Evolutionary conservation across 2,329 filamentous ascomycete genomes (phyloP).

Genomic region (Fusarium armeniacum): DNA sequence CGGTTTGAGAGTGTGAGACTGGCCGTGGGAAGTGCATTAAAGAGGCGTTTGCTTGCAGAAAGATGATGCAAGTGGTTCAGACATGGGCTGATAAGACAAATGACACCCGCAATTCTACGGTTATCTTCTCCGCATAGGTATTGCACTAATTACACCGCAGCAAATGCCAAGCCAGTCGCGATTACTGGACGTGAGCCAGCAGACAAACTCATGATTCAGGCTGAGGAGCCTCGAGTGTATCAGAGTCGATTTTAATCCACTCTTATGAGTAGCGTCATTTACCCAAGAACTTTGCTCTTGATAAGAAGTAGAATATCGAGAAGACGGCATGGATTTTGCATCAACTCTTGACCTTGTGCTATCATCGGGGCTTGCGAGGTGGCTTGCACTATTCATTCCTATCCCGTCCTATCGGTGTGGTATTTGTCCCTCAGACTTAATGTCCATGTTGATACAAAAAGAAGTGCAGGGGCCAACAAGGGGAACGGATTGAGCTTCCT

Average conservation of each 20-base stretch:
- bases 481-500: constrained; percentile 1
- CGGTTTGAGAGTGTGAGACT: constrained; percentile 4
- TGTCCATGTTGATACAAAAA: constrained; percentile 16
- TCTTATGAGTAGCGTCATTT: constrained; percentile 21
- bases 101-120: constrained; percentile 9
- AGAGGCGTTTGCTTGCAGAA: constrained; percentile 7
- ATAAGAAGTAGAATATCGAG: not conserved
- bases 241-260: constrained; percentile 15
- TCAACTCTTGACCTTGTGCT: constrained; percentile 13
- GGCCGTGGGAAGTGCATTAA: constrained; percentile 6
- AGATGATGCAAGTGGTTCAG: constrained; percentile 11
- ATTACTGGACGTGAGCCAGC: constrained; percentile 29
- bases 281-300: not conserved
- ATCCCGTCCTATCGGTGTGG: not conserved
- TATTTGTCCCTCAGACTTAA: constrained; percentile 14
- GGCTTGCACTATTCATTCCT: constrained; percentile 21
- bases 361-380: constrained; percentile 29
- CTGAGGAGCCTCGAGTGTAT: constrained; percentile 11
- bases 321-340: not conserved
- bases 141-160: constrained; percentile 14
- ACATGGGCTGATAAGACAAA: constrained; percentile 40
- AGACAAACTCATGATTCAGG: constrained; percentile 26
- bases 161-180: constrained; percentile 34
- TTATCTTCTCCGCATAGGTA: constrained; percentile 30
- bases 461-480: constrained; percentile 27